phyloP scores from a whole-genome alignment of 495 filamentous ascomycete species.

The Pseudoneurospora amorphoporcata region DNA sequence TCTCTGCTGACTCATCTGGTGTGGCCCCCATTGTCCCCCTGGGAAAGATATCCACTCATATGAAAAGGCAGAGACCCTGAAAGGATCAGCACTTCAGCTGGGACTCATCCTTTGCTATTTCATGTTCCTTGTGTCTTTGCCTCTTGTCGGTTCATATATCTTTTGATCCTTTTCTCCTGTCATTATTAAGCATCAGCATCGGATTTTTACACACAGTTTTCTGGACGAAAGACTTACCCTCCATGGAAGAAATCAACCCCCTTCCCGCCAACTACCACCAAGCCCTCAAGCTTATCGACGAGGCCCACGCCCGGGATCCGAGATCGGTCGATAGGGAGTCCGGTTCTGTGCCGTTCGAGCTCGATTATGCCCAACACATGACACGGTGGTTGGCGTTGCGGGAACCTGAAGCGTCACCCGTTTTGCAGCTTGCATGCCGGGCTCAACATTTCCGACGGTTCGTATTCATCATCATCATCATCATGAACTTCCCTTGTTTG shows the following conservation, averaged over 20 bases:
- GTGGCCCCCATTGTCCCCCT: neutral
- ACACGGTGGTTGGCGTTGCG: slow-evolving; percentile 52
- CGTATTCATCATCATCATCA: neutral
- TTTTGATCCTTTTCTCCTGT: neutral
- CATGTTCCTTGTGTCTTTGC: neutral
- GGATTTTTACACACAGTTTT: neutral
- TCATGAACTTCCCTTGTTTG: neutral
- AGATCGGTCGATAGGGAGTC: slow-evolving; percentile 25
- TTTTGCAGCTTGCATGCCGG: slow-evolving; percentile 61
- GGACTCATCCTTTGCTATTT: neutral
- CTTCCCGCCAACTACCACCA: slow-evolving; percentile 19
- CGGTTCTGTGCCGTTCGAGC: slow-evolving; percentile 52
- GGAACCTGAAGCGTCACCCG: slow-evolving; percentile 46
- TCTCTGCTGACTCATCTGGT: neutral
- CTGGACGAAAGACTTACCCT: neutral
- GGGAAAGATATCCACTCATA: neutral
- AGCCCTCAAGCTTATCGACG: slow-evolving; percentile 58
- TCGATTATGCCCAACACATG: slow-evolving; percentile 72
- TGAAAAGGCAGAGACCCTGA: neutral
- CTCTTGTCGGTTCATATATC: neutral
- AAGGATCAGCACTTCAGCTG: neutral
- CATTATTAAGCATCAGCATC: neutral
- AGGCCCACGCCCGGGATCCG: slow-evolving; percentile 62
- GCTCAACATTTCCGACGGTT: slow-evolving; percentile 62
- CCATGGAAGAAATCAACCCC: slow-evolving; percentile 14